Evolutionary conservation across 768 basidiomycete species (phyloP), one percentile per base, ranked within the genome.

Genomic region (Lactarius psammicola): DNA sequence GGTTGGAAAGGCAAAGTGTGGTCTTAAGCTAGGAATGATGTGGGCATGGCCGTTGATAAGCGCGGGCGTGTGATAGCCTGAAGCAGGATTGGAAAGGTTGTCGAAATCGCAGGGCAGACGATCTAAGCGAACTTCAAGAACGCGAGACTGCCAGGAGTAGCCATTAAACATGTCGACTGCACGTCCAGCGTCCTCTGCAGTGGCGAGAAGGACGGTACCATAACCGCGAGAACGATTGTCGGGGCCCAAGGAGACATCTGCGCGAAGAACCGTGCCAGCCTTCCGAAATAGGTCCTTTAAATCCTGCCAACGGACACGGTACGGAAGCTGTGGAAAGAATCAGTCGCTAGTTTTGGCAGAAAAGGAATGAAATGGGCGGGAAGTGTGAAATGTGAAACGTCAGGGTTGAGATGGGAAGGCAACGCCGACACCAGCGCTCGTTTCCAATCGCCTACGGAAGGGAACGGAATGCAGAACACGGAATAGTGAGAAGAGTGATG

Each of bases 301-400:
- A 79, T 99, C 97, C 79, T 99, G 97, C 97, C 97, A 99, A 62
- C 97, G 87, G 44, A 98, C 95, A 67, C 96, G 84, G 77, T 96
- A 98, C 0, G 97, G 97, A 30, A 99, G 85, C 94, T 95, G 71
- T 60, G 23, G 56, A 42, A 20, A 42, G 23, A 28, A 55, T 54
- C 28, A 62, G 26, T 20, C 3, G n/a, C 33, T 42, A 33, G 49
- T 46, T 38, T 36, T 40, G n/a, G 31, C 7, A 42, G 49, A 42
- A 34, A 40, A 18, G 3, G 31, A 40, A 15, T 33, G 56, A 26
- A 55, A 30, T 20, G 20, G 40, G 56, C 30, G 56, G 31, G 26
- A 34, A 58, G 51, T 15, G 57, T 63, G 61, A 59, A 63, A 58
- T 49, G 42, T 63, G 66, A 66, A 59, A 55, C 20, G 28, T 23